These are phyloP conservation scores for Allium cepa DNA, from an alignment of 106 monocot species.

Conservation along the genomic window DNA sequence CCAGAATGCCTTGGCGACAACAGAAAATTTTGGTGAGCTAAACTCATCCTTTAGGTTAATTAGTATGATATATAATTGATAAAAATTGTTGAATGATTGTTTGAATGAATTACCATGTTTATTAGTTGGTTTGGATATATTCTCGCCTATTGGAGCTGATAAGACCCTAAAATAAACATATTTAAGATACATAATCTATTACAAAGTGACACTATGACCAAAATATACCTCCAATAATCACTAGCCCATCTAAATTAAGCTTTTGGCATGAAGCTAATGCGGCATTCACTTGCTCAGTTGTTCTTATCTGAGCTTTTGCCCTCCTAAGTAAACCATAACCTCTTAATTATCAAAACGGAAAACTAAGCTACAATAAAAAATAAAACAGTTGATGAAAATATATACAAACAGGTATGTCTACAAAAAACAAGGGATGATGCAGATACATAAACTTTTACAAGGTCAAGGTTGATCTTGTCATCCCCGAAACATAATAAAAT, in stretches of 20 bases:
- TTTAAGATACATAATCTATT: neutral
- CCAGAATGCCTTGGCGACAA: no score
- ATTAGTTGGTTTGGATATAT: no score
- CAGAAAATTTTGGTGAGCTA: no score
- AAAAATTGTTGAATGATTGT: no score
- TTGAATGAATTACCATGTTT: no score
- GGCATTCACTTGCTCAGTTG: slow-evolving; percentile 47
- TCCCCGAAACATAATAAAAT: neutral
- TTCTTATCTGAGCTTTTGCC: slow-evolving; percentile 41
- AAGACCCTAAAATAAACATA: slow-evolving; percentile 22
- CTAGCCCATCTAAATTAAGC: slow-evolving; percentile 37
- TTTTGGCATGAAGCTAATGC: slow-evolving; percentile 34
- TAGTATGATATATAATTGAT: no score
- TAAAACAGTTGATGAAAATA: neutral
- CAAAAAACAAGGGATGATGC: neutral
- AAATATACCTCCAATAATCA: slow-evolving; percentile 43
- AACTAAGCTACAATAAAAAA: neutral
- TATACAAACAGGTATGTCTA: neutral
- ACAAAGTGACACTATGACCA: neutral
- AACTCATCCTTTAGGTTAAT: no score
- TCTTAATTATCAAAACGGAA: slow-evolving; percentile 10
- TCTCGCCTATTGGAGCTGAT: no score
- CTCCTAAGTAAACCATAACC: slow-evolving; percentile 52
- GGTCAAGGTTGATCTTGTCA: no score
- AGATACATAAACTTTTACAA: neutral